Evolutionary conservation across 768 basidiomycete species (phyloP).

Genomic region (Trametes coccinea): DNA sequence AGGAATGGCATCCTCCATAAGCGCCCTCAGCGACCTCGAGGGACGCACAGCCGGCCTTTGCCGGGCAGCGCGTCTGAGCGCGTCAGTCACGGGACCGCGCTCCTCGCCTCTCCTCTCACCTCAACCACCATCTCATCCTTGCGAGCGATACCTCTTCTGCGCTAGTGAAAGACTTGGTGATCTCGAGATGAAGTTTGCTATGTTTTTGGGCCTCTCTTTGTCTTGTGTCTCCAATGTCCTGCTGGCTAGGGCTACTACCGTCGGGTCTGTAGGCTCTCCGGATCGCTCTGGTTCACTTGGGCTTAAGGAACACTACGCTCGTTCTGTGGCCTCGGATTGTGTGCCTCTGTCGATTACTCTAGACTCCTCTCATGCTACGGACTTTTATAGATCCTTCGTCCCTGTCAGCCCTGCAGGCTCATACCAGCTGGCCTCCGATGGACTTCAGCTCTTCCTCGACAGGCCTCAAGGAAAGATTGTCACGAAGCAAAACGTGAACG

Average conservation of each 20-base stretch:
- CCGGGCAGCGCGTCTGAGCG: neutral
- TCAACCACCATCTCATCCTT: neutral
- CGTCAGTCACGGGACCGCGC: conserved; percentile 12
- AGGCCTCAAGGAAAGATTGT: conserved; percentile 34
- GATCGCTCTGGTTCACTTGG: neutral
- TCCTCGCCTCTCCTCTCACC: neutral
- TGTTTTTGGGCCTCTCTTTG: neutral
- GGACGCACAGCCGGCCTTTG: neutral
- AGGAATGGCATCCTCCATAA: neutral
- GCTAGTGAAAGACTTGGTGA: neutral
- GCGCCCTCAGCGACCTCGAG: neutral
- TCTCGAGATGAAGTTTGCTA: neutral
- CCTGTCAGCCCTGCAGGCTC: conserved; percentile 34
- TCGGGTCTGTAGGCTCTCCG: neutral
- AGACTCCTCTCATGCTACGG: conserved; percentile 20
- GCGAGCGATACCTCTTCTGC: neutral
- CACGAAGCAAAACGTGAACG: conserved; percentile 37
- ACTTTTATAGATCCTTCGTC: conserved; percentile 27
- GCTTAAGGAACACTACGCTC: neutral
- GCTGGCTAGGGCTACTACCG: neutral
- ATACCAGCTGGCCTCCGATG: conserved; percentile 29
- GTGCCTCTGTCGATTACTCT: conserved; percentile 33
- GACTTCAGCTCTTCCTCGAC: conserved; percentile 36
- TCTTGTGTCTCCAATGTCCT: neutral
- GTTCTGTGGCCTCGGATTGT: conserved; percentile 18